These are phyloP conservation scores for Styphnolobium japonicum DNA, from an alignment of 306 rosid genomes.

Conservation along the genomic window DNA sequence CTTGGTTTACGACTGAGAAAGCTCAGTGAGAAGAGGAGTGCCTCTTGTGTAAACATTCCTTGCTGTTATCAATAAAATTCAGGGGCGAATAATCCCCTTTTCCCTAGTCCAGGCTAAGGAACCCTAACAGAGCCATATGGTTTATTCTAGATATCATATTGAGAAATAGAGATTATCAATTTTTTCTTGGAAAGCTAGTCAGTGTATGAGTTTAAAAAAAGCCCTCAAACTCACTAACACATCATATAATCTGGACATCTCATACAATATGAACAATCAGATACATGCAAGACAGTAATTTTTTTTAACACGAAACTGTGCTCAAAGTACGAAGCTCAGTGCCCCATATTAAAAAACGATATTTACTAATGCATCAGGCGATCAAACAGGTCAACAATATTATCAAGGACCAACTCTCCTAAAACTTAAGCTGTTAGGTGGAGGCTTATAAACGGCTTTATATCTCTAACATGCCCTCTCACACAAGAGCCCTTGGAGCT, in stretches of 20 bases:
- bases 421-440: too few species aligned
- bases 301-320: not conserved
- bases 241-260: not conserved
- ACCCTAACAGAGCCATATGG: too few species aligned
- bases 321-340: not conserved
- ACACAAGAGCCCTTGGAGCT: too few species aligned
- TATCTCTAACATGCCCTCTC: too few species aligned
- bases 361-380: not conserved
- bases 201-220: not conserved
- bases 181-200: not conserved
- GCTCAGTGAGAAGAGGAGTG: too few species aligned
- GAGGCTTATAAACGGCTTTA: too few species aligned
- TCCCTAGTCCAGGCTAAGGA: too few species aligned
- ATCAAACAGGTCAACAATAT: not conserved
- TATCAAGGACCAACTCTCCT: too few species aligned
- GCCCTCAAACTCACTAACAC: not conserved
- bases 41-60: too few species aligned
- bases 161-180: not conserved
- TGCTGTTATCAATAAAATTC: too few species aligned
- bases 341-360: not conserved
- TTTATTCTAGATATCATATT: not conserved
- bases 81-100: too few species aligned
- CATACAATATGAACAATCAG: not conserved
- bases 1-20: too few species aligned
- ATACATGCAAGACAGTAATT: not conserved